phyloP scores from a whole-genome alignment of 768 basidiomycete species.

The Lyophyllum shimeji region DNA sequence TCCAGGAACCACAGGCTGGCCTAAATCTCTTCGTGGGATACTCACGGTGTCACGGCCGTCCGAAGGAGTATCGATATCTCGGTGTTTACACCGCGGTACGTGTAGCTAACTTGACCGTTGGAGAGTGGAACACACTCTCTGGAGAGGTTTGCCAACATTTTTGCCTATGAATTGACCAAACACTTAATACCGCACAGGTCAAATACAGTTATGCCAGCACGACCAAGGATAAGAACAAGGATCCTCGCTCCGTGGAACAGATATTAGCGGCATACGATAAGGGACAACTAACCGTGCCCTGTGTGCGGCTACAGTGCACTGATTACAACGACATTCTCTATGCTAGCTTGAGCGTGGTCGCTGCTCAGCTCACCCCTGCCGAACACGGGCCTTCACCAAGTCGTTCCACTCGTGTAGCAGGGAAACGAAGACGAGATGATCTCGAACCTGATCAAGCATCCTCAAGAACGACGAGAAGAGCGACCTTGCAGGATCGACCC shows the following conservation, averaged over 20 bases:
- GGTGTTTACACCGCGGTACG: conserved; percentile 45
- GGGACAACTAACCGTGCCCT: conserved; percentile 44
- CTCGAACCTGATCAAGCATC: conserved; percentile 8
- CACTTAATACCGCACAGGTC: conserved; percentile 21
- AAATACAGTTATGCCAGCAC: conserved; percentile 35
- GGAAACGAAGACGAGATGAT: conserved; percentile 17
- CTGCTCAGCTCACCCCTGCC: conserved; percentile 5
- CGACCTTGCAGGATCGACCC: neutral
- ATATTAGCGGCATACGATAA: conserved; percentile 44
- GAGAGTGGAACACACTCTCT: conserved; percentile 47
- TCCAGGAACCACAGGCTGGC: conserved; percentile 33
- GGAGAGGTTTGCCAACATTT: conserved; percentile 30
- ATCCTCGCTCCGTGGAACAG: conserved; percentile 28
- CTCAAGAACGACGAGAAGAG: neutral
- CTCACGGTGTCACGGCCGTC: conserved; percentile 21
- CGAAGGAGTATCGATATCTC: conserved; percentile 41
- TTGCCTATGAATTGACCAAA: neutral
- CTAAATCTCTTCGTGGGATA: conserved; percentile 48
- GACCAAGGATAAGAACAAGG: conserved; percentile 38
- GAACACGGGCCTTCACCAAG: neutral
- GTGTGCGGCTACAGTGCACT: conserved; percentile 46
- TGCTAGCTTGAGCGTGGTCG: conserved; percentile 23
- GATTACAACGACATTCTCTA: conserved; percentile 44
- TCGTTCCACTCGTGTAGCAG: neutral
- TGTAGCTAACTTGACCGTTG: conserved; percentile 37